A percentile compares a stretch with the other conserved stretches of the same genome.
phyloP scores from a whole-genome alignment of 2,329 filamentous ascomycete genomes.

The Monilinia aucupariae region DNA sequence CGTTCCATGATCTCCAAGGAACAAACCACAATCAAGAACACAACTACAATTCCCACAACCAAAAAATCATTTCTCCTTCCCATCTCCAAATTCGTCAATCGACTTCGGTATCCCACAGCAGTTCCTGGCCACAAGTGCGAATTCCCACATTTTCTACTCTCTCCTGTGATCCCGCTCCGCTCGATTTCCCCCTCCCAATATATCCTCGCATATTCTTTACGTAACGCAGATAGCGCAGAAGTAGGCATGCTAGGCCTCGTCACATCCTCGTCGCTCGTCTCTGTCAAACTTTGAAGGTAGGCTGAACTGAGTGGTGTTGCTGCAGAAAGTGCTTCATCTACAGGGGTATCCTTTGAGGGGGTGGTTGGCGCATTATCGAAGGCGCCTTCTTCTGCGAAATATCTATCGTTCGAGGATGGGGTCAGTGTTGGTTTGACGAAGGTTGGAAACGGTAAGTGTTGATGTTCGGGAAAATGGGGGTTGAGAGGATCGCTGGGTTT shows the following conservation, averaged over 20 bases:
- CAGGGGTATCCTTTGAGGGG: constrained; percentile 21
- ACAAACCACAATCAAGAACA: constrained; percentile 26
- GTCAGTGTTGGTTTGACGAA: background rate
- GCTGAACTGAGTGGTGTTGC: constrained; percentile 23
- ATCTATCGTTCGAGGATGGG: background rate
- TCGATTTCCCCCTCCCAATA: constrained; percentile 24
- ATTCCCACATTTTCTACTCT: background rate
- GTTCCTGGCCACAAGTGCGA: constrained; percentile 8
- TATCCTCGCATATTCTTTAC: constrained; percentile 24
- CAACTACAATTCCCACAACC: constrained; percentile 31
- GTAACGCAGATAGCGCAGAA: constrained; percentile 23
- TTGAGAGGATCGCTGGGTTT: constrained; percentile 12
- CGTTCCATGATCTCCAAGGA: constrained; percentile 25
- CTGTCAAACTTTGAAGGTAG: constrained; percentile 28
- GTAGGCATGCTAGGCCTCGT: constrained; percentile 26
- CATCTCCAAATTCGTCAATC: constrained; percentile 16
- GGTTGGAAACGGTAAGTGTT: constrained; percentile 16
- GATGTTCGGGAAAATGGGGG: constrained; percentile 30
- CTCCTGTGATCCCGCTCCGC: background rate
- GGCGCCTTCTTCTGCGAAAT: constrained; percentile 15
- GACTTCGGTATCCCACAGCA: constrained; percentile 10
- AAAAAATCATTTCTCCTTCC: constrained; percentile 27
- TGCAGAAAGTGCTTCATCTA: constrained; percentile 27
- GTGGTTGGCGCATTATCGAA: constrained; percentile 30
- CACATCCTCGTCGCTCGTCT: constrained; percentile 8